Conservation (phyloP, 2,329 filamentous ascomycete genomes). For the Calonectria pseudoturangicola region DNA sequence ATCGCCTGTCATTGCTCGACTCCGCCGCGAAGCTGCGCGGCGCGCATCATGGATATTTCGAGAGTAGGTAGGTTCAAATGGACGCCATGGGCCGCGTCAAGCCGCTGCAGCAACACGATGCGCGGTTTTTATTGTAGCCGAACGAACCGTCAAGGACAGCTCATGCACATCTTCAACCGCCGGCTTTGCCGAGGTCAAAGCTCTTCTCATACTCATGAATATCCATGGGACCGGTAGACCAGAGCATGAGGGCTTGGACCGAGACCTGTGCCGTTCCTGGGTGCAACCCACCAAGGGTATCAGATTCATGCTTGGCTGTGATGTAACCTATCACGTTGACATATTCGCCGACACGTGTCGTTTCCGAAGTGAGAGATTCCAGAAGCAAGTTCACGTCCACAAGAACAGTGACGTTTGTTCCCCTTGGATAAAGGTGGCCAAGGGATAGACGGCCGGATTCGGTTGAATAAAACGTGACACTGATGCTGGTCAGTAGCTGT, state of each 20-base stretch:
- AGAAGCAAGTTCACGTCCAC: constrained; percentile 85
- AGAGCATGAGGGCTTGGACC: constrained; percentile 86
- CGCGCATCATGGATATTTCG: constrained; percentile 13
- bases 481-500: constrained; percentile 57
- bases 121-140: constrained; percentile 12
- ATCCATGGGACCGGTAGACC: constrained; percentile 84
- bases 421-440: constrained; percentile 78
- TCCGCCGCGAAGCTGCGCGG: constrained; percentile 13
- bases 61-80: constrained; percentile 15
- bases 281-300: constrained; percentile 34
- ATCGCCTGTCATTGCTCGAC: constrained; percentile 11
- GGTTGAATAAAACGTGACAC: constrained; percentile 71
- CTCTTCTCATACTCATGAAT: constrained; percentile 82
- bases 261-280: constrained; percentile 56
- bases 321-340: constrained; percentile 92
- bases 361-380: constrained; percentile 75
- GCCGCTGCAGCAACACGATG: constrained; percentile 21
- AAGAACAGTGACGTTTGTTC: constrained; percentile 67
- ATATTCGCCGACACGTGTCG: constrained; percentile 87
- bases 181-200: constrained; percentile 56
- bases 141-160: constrained; percentile 23
- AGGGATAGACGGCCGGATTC: constrained; percentile 78
- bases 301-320: constrained; percentile 55
- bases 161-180: constrained; percentile 19
- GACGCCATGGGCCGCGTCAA: background rate